A percentile compares a stretch with the other conserved stretches of the same genome.
Evolutionary conservation across 2,329 filamentous ascomycete species (phyloP).

Genomic region (Fusarium sp.): DNA sequence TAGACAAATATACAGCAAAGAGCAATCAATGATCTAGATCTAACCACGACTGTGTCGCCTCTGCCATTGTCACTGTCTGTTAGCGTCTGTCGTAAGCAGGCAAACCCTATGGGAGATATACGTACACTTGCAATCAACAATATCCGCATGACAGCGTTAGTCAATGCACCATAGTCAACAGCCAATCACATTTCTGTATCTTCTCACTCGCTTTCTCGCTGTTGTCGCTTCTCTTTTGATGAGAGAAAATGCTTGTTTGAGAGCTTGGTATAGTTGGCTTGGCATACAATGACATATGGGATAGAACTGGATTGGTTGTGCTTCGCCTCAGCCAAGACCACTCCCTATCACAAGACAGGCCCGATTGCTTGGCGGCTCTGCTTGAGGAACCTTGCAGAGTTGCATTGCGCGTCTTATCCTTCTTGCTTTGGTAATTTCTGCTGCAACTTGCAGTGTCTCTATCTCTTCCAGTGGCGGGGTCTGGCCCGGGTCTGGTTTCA

Average conservation of each 20-base stretch:
- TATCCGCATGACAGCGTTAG: constrained; percentile 27
- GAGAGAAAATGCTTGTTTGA: constrained; percentile 33
- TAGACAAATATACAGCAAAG: neutral
- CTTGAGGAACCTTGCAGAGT: constrained; percentile 17
- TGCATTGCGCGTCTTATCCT: constrained; percentile 10
- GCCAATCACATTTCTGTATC: constrained; percentile 23
- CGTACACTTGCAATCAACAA: neutral
- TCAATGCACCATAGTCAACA: constrained; percentile 14
- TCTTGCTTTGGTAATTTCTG: constrained; percentile 5
- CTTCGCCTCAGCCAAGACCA: constrained; percentile 35
- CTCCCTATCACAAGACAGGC: constrained; percentile 23
- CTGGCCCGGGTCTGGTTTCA: constrained; percentile 1
- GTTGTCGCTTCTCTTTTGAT: constrained; percentile 4
- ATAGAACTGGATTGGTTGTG: constrained; percentile 10
- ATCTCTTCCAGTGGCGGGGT: neutral
- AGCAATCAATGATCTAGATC: constrained; percentile 2
- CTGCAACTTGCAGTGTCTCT: neutral
- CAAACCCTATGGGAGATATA: constrained; percentile 3
- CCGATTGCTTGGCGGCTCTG: constrained; percentile 20
- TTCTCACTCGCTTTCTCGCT: constrained; percentile 4
- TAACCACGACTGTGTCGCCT: constrained; percentile 17
- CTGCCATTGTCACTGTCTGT: constrained; percentile 15
- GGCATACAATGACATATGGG: constrained; percentile 27
- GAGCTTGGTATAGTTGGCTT: constrained; percentile 37
- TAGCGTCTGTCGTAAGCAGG: constrained; percentile 33